These are phyloP conservation scores for Scheffersomyces ergatensis DNA, from an alignment of 805 yeast species.

Conservation along the genomic window DNA sequence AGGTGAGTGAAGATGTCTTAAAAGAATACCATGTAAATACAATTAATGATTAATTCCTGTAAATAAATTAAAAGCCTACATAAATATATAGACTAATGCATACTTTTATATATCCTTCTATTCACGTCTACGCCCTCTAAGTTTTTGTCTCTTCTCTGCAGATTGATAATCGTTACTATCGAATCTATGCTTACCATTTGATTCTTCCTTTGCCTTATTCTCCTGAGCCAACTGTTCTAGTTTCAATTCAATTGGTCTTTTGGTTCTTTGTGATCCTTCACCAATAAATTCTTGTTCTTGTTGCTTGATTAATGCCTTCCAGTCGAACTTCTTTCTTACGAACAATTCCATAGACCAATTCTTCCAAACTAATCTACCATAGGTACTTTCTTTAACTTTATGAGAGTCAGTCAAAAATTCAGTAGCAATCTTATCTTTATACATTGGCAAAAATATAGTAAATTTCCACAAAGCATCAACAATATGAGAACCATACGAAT, in stretches of 20 bases:
- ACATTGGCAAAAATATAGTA: constrained; percentile 72
- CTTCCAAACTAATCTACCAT: constrained; percentile 92
- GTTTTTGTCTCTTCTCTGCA: constrained; percentile 9
- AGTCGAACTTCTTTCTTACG: constrained; percentile 69
- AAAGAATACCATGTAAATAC: constrained; percentile 45
- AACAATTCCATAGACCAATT: constrained; percentile 90
- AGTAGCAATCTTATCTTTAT: constrained; percentile 81
- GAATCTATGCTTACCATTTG: constrained; percentile 15
- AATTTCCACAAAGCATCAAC: constrained; percentile 83
- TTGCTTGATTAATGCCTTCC: constrained; percentile 65
- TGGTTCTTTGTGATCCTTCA: constrained; percentile 16
- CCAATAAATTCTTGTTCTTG: constrained; percentile 35
- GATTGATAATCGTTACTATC: constrained; percentile 1
- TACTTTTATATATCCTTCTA: constrained; percentile 1
- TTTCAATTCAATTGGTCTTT: constrained; percentile 41
- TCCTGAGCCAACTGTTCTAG: constrained; percentile 35
- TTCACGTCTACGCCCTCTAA: constrained; percentile 15
- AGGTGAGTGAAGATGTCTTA: constrained; percentile 50
- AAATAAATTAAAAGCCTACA: neutral
- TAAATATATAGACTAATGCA: neutral
- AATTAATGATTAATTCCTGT: constrained; percentile 1
- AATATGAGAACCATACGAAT: constrained; percentile 89
- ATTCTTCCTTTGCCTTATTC: constrained; percentile 24
- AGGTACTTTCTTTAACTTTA: constrained; percentile 75
- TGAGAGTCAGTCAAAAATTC: constrained; percentile 59